A percentile compares a stretch with the other conserved stretches of the same genome.
Evolutionary conservation across 2,329 filamentous ascomycete species (phyloP).

Genomic region (Fusarium longipes): DNA sequence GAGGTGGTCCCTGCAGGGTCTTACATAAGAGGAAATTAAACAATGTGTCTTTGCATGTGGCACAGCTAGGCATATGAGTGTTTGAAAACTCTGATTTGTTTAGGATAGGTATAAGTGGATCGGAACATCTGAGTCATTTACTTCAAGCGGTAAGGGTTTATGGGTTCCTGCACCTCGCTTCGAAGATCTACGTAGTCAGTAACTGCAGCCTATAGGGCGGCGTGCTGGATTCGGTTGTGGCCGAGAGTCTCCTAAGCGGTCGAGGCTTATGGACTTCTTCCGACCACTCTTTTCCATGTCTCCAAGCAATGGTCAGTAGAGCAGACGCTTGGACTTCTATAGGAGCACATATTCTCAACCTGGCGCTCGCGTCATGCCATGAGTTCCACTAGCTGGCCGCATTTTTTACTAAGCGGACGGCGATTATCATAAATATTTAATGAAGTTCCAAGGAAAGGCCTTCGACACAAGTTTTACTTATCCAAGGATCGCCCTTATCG

Average conservation of each 20-base stretch:
- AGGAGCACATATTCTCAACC: too few species aligned
- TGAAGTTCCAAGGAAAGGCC: too few species aligned
- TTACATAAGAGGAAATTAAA: background rate
- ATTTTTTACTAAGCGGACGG: too few species aligned
- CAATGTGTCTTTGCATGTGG: background rate
- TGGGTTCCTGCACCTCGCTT: background rate
- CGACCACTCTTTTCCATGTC: background rate
- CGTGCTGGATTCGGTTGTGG: background rate
- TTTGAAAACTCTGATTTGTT: background rate
- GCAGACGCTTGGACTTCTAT: too few species aligned
- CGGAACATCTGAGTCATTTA: background rate
- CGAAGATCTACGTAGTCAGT: background rate
- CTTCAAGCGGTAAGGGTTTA: background rate
- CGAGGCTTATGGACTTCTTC: background rate
- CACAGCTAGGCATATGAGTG: background rate
- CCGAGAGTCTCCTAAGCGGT: background rate
- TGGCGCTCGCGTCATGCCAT: too few species aligned
- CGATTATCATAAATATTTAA: too few species aligned
- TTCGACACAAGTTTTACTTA: too few species aligned
- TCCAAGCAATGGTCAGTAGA: too few species aligned
- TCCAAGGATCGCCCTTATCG: too few species aligned
- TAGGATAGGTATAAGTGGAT: background rate
- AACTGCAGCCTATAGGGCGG: background rate
- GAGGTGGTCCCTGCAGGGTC: background rate
- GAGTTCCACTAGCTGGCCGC: too few species aligned